These are phyloP conservation scores for Chrysophaeum taylorii DNA, from an alignment of 352 stramenopile species.

Conservation along the genomic window DNA sequence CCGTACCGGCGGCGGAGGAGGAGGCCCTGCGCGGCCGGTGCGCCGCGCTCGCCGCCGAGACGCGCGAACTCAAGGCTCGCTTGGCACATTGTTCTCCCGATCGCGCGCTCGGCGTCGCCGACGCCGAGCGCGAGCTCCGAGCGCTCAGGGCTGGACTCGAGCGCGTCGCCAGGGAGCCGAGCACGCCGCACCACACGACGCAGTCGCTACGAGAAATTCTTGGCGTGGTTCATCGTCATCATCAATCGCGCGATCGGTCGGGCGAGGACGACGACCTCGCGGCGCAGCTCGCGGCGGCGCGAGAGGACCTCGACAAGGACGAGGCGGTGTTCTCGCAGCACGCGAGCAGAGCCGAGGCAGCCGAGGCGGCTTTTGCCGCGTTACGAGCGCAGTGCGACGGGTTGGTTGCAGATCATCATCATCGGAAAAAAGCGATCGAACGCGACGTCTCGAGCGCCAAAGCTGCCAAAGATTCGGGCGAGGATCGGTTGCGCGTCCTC, in stretches of 20 bases:
- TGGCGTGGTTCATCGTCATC: no score
- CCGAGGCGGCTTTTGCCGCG: not conserved
- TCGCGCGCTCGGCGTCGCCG: no score
- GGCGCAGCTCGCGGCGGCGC: not conserved
- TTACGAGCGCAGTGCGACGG: not conserved
- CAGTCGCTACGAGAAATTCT: not conserved
- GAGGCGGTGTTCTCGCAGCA: slow-evolving; percentile 9
- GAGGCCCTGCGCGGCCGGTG: not conserved
- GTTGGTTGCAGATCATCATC: not conserved
- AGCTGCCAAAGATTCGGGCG: not conserved
- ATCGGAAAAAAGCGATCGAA: no score
- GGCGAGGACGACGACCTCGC: not conserved
- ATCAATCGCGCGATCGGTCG: not conserved
- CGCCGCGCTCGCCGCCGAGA: not conserved
- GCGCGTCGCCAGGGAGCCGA: not conserved
- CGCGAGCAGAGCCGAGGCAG: not conserved
- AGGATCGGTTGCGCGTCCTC: not conserved
- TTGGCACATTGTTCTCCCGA: no score
- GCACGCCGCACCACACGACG: not conserved
- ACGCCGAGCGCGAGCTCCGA: not conserved
- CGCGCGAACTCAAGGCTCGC: no score
- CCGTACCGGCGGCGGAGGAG: not conserved
- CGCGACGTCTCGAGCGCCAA: not conserved
- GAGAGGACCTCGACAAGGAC: not conserved
- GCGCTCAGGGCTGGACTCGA: not conserved